Conservation (phyloP, 441 rosid species). For the Gossypium schwendimanii region DNA sequence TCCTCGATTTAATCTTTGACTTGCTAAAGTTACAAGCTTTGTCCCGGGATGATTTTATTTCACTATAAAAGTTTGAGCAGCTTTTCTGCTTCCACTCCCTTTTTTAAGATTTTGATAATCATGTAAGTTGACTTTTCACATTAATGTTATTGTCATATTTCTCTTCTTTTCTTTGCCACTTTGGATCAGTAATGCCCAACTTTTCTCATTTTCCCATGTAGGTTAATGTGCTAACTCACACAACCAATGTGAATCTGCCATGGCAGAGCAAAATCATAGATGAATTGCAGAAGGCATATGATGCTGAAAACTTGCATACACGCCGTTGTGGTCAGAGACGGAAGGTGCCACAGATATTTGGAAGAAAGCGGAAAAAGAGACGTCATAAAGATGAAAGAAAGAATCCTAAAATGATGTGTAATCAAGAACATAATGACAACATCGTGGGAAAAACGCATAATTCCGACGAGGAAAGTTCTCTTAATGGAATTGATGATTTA, state of each 20-base stretch:
- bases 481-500: conserved; percentile 11
- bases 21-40: not conserved
- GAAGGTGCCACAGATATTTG: conserved; percentile 9
- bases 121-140: not conserved
- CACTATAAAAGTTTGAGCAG: not conserved
- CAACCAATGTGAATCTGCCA: conserved; percentile 24
- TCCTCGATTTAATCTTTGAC: not conserved
- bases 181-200: not conserved
- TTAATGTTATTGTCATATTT: not conserved
- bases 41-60: not conserved
- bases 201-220: conserved; percentile 6
- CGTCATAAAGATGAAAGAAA: conserved; percentile 10
- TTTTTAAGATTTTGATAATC: not conserved
- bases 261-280: conserved; percentile 25
- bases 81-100: not conserved
- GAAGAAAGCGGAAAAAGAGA: conserved; percentile 19
- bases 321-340: conserved; percentile 10
- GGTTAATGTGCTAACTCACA: conserved; percentile 42
- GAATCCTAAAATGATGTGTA: conserved; percentile 2
- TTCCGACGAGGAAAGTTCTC: not conserved
- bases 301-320: conserved; percentile 17
- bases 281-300: conserved; percentile 19
- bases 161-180: not conserved
- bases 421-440: conserved; percentile 4
- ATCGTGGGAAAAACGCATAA: not conserved